These are phyloP conservation scores for Camellia sinensis DNA, from an alignment of 148 eudicot genomes.

Conservation along the genomic window DNA sequence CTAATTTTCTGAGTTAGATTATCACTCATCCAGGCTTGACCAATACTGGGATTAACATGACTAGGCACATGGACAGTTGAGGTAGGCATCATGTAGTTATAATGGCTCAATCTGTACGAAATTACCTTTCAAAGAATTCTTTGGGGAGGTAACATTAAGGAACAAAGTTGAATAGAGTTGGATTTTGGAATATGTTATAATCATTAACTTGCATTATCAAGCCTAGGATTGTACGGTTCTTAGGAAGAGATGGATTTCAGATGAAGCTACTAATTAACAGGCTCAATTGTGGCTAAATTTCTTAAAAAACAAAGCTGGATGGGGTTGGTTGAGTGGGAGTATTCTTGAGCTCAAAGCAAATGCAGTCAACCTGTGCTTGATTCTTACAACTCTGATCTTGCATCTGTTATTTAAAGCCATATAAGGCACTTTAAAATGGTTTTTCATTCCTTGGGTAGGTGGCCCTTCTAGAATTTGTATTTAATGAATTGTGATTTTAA, in stretches of 20 bases:
- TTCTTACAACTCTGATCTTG: neutral
- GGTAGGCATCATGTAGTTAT: neutral
- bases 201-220: neutral
- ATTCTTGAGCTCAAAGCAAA: neutral
- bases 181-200: neutral
- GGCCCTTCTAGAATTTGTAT: neutral
- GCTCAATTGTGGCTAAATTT: neutral
- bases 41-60: neutral
- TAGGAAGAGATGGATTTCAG: no score
- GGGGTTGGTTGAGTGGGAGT: neutral
- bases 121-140: neutral
- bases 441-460: neutral
- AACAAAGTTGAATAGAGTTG: no score
- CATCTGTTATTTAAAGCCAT: neutral
- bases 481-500: neutral
- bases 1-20: neutral
- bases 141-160: neutral
- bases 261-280: no score
- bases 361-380: neutral
- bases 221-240: neutral
- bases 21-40: conserved; percentile 8
- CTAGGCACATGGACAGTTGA: neutral
- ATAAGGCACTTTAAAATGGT: neutral
- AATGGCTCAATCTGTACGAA: neutral
- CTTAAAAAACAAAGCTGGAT: neutral